Evolutionary conservation across 176 grass and related monocot genomes (phyloP).

Genomic region (Oropetium thomaeum): DNA sequence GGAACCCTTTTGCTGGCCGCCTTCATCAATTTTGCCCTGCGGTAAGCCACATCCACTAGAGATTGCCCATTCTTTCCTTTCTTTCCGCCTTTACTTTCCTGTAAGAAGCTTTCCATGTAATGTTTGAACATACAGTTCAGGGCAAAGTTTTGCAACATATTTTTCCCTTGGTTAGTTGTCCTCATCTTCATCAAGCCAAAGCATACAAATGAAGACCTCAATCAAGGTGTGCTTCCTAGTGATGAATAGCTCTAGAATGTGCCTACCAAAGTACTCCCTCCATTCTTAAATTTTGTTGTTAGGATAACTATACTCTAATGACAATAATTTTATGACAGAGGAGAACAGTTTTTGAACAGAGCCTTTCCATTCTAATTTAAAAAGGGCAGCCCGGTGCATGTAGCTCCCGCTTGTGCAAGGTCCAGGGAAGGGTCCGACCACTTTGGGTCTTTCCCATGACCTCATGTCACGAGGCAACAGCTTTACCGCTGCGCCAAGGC

Average conservation of each 20-base stretch:
- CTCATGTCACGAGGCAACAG: too few relatives aligned
- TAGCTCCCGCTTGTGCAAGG: too few relatives aligned
- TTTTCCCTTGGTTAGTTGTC: too few relatives aligned
- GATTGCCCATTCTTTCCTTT: slow-evolving; percentile 55
- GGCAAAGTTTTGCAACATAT: neutral
- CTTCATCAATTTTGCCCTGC: slow-evolving; percentile 80
- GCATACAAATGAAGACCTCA: neutral
- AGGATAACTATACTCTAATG: too few relatives aligned
- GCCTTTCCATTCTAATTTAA: neutral
- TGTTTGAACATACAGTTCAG: neutral
- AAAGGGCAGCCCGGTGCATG: too few relatives aligned
- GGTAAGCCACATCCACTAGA: slow-evolving; percentile 80
- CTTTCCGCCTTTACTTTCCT: slow-evolving; percentile 56
- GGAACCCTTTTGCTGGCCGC: slow-evolving; percentile 41
- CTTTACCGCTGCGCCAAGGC: too few relatives aligned
- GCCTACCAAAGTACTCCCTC: neutral
- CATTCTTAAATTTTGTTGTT: too few relatives aligned
- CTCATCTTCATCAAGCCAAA: neutral
- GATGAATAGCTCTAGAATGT: neutral
- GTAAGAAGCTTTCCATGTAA: slow-evolving; percentile 21
- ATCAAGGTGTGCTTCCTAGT: neutral
- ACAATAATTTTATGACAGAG: too few relatives aligned
- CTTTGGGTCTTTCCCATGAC: too few relatives aligned
- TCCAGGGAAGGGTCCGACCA: too few relatives aligned
- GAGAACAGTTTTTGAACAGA: neutral